Base-by-base conservation (phyloP, 179 eudicot genomes). In the Gypsophila paniculata region DNA sequence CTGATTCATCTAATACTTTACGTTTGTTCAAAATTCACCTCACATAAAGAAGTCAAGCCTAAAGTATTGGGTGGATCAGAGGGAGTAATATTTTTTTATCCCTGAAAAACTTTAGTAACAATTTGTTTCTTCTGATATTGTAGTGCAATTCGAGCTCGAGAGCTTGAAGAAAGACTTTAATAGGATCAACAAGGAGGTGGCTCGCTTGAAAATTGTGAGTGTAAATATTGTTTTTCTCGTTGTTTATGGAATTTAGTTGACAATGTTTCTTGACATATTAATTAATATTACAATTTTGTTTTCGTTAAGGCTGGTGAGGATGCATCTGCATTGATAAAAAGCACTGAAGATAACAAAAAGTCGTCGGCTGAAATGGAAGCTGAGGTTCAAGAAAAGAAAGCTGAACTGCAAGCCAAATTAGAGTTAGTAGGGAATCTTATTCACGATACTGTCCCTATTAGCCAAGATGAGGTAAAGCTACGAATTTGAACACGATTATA, bases 71-170 rank as follows among this genome's bases (percentile, higher is more conserved):
- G n/a, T n/a, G n/a, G n/a, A n/a, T n/a, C n/a, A n/a, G n/a, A n/a
- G n/a, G n/a, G n/a, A n/a, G n/a, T n/a, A n/a, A n/a, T n/a, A n/a
- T n/a, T 2, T 36, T 36, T 36, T 18, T 26, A 46, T 23, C 38
- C 4, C 8, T 2, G 17, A 14, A n/a, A 36, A 26, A 13, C 15
- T n/a, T 29, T 29, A 51, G 21, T 52, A 64, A 23, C 26, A 29
- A 29, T 3, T 19, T 14, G n/a, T 55, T 25, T 66, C 23, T 26
- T 46, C 10, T 32, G 6, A 62, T 65, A 72, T 68, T 14, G 32
- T 71, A 90, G 96, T 86, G 52, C 95, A 89, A 85, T 91, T 80
- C 67, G 96, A 91, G 90, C 76, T 87, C 12, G 97, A 89, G 61
- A 77, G 76, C 66, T 74, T 89, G 82, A 82, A 91, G 67, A 86